phyloP scores from a whole-genome alignment of 2,329 filamentous ascomycete genomes.

The Eutypa lata region DNA sequence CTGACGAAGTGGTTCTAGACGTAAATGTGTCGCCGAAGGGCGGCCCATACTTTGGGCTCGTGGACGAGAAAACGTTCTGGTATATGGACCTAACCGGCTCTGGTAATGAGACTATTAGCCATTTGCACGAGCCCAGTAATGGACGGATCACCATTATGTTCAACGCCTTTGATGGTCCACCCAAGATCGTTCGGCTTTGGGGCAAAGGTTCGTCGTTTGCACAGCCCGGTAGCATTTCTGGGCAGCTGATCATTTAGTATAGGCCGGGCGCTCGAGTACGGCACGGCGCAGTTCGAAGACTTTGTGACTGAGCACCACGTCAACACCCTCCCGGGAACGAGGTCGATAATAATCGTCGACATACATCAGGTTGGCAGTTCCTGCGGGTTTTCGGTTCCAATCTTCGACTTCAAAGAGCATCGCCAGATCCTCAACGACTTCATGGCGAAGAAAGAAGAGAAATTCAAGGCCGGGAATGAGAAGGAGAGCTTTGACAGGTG shows the following conservation, averaged over 20 bases:
- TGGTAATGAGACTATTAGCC: conserved; percentile 72
- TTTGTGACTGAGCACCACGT: conserved; percentile 21
- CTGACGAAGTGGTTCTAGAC: conserved; percentile 30
- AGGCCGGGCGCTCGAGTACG: conserved; percentile 15
- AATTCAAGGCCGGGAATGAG: conserved; percentile 28
- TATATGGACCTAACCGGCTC: conserved; percentile 75
- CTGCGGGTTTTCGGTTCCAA: conserved; percentile 38
- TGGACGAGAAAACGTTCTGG: conserved; percentile 32
- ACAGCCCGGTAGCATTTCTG: conserved; percentile 34
- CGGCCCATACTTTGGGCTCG: conserved; percentile 42
- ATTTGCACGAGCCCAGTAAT: conserved; percentile 66
- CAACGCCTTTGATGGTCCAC: conserved; percentile 41
- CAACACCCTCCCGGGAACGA: conserved; percentile 25
- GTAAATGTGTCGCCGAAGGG: conserved; percentile 79
- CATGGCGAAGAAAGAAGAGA: conserved; percentile 29
- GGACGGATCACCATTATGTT: conserved; percentile 74
- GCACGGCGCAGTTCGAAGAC: neutral
- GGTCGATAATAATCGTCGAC: conserved; percentile 35
- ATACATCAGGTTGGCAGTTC: conserved; percentile 37
- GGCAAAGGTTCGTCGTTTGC: conserved; percentile 25
- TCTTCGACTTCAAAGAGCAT: conserved; percentile 35
- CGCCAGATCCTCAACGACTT: conserved; percentile 31
- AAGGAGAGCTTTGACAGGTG: conserved; percentile 34
- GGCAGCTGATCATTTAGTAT: conserved; percentile 34
- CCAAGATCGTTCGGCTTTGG: conserved; percentile 36